phyloP scores from a whole-genome alignment of 2,329 filamentous ascomycete species.

The Didymella pomorum region DNA sequence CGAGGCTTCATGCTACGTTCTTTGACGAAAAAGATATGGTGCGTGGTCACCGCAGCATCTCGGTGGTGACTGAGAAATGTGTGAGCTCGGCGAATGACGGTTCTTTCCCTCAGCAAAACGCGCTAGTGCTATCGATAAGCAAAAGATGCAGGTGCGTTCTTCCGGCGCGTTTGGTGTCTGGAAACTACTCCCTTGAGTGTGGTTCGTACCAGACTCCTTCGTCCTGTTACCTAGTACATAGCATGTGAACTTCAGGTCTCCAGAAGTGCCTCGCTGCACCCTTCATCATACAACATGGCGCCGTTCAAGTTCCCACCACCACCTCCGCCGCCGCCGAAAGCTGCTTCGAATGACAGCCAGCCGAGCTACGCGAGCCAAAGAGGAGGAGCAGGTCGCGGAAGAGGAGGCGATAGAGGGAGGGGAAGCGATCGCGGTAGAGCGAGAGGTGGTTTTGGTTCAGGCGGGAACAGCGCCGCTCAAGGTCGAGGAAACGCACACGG shows the following conservation, averaged over 20 bases:
- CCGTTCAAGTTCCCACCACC: conserved; percentile 59
- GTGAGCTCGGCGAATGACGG: conserved; percentile 18
- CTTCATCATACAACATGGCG: conserved; percentile 32
- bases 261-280: conserved; percentile 13
- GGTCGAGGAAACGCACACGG: conserved; percentile 27
- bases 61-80: conserved; percentile 19
- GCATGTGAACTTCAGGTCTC: conserved; percentile 8
- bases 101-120: conserved; percentile 16
- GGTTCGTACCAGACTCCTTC: too few species aligned
- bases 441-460: conserved; percentile 29
- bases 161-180: conserved; percentile 4
- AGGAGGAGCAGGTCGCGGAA: conserved; percentile 38
- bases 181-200: too few species aligned
- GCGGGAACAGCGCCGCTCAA: conserved; percentile 32
- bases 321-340: conserved; percentile 53
- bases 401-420: conserved; percentile 41
- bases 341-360: conserved; percentile 39
- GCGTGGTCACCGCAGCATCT: conserved; percentile 25
- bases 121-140: conserved; percentile 23
- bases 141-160: conserved; percentile 18
- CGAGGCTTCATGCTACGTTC: conserved; percentile 39
- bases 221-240: neutral
- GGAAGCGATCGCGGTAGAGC: conserved; percentile 41
- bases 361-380: conserved; percentile 41
- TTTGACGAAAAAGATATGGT: conserved; percentile 9